phyloP scores from a whole-genome alignment of 768 basidiomycete species.

The Strobilomyces confusus region DNA sequence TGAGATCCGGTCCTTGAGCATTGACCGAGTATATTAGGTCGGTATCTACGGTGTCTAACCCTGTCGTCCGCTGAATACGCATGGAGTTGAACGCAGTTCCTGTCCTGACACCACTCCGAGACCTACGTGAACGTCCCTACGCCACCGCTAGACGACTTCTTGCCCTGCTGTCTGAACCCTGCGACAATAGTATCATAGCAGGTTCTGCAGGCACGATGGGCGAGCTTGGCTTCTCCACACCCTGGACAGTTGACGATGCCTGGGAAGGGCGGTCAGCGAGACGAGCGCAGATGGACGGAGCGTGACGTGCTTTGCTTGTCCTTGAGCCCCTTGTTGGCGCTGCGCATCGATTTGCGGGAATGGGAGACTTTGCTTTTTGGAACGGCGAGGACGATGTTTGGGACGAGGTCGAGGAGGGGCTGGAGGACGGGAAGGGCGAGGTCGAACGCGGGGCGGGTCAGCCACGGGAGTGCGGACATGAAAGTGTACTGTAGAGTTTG shows the following conservation, averaged over 20 bases:
- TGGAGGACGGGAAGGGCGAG: conserved; percentile 40
- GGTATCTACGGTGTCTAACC: background rate
- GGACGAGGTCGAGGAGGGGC: conserved; percentile 69
- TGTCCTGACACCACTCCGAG: background rate
- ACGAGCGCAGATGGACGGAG: background rate
- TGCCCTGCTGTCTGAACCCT: conserved; percentile 19
- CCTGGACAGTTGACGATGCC: conserved; percentile 90
- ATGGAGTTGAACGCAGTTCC: background rate
- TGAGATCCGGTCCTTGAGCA: conserved; percentile 3
- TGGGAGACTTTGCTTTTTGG: conserved; percentile 94
- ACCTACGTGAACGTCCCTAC: background rate
- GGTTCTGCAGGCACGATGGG: conserved; percentile 79
- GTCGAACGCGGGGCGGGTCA: conserved; percentile 11
- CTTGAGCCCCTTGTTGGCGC: conserved; percentile 90
- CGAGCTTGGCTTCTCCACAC: conserved; percentile 84
- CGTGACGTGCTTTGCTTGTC: conserved; percentile 74
- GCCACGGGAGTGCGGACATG: conserved; percentile 41
- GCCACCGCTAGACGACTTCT: conserved; percentile 1
- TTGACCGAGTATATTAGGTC: too few species aligned
- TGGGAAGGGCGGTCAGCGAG: conserved; percentile 30
- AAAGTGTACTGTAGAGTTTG: background rate
- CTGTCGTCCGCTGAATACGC: background rate
- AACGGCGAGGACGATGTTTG: conserved; percentile 84
- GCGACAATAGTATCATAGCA: conserved; percentile 53
- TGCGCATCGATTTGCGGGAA: conserved; percentile 91